Base-by-base conservation (phyloP, 768 basidiomycete genomes). In the Mycena haematopus region DNA sequence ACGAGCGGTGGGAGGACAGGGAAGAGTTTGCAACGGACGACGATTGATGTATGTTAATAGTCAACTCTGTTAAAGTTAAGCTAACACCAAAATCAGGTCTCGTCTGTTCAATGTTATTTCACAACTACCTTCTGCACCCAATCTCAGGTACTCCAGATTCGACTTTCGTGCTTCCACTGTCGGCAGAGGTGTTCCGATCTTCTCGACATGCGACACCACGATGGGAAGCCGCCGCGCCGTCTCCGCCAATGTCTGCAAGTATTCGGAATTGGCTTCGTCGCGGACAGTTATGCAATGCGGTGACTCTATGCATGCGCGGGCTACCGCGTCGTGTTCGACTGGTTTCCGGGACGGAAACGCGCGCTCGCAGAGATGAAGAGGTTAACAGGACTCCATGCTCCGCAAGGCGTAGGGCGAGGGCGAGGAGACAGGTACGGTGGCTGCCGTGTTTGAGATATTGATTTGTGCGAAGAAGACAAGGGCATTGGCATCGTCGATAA, bases 261-360 rank as follows among this genome's bases (percentile, higher is more conserved):
- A 58, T 58, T 42, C 24, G 19, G 31, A 15, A 27, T 22, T 31
- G n/a, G 59, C 40, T 13, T 24, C 45, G 19, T 52, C 50, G 2
- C 40, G 40, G 36, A 58, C 35, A 21, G 59, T 65, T 35, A 59
- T 36, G 24, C 46, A 15, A 62, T 29, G 11, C 51, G 59, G 15
- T 14, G 19, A 21, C n/a, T n/a, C n/a, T 31, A 52, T 27, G 63
- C 60, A 44, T 62, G 25, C 57, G 19, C 38, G 58, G 42, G 63
- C 66, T 19, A 25, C 57, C 25, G 36, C 33, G 44, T 56, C 36
- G 51, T 29, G 50, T 62, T 68, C 24, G 63, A 64, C 53, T 67
- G 59, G 52, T 67, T 67, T n/a, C 60, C 60, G 45, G 52, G 63
- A 27, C 65, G 66, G 44, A 67, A 67, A 13, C 66, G 59, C 6